phyloP scores from a whole-genome alignment of 106 monocot genomes.

The Dendrobium officinale region DNA sequence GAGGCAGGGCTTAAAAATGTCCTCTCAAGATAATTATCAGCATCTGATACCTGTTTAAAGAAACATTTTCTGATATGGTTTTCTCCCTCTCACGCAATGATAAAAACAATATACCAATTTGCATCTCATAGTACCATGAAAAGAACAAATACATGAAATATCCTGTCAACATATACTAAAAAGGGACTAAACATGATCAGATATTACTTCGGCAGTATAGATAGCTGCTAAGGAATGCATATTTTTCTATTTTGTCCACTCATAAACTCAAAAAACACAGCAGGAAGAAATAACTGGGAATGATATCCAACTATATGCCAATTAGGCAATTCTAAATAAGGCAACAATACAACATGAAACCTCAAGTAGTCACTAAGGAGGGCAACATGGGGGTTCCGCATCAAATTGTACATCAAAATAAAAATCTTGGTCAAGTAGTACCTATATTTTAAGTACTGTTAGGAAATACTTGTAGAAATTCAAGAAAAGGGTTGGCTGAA shows the following conservation, averaged over 20 bases:
- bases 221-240: neutral
- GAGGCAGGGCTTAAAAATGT: constrained; percentile 92
- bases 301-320: no score
- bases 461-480: no score
- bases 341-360: no score
- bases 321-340: no score
- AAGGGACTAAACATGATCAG: neutral
- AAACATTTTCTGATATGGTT: neutral
- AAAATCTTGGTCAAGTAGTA: no score
- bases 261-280: neutral
- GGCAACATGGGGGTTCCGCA: no score
- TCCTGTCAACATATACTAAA: neutral
- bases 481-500: no score
- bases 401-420: no score
- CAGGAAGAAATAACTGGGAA: no score
- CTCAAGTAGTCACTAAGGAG: no score
- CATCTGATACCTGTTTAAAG: constrained; percentile 72
- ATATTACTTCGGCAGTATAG: neutral
- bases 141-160: neutral
- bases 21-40: constrained; percentile 74
- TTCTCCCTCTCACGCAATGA: neutral
- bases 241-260: neutral
- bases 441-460: no score
- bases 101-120: neutral
- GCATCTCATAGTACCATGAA: neutral